Conservation (phyloP, 306 rosid genomes). For the Datisca glomerata region DNA sequence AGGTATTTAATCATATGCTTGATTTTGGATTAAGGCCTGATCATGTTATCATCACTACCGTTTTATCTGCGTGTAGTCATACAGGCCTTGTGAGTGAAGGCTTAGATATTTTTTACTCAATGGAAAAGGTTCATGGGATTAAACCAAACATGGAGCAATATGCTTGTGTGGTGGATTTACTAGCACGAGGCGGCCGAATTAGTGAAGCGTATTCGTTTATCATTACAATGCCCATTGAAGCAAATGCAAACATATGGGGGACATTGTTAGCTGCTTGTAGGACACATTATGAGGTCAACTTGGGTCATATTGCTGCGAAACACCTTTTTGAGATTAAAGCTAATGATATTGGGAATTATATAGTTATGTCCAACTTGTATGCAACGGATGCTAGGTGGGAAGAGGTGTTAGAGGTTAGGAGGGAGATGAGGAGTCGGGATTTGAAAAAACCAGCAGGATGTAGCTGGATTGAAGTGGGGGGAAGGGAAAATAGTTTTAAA, state of each 20-base stretch:
- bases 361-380: constrained; percentile 67
- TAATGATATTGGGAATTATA: constrained; percentile 59
- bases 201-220: constrained; percentile 59
- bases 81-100: constrained; percentile 71
- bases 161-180: constrained; percentile 75
- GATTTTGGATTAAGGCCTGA: constrained; percentile 55
- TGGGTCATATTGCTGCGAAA: constrained; percentile 54
- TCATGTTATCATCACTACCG: constrained; percentile 52
- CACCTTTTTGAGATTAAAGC: constrained; percentile 48
- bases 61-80: constrained; percentile 83
- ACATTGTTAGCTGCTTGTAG: constrained; percentile 73
- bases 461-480: constrained; percentile 90
- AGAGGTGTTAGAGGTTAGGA: constrained; percentile 55
- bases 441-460: constrained; percentile 76
- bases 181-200: constrained; percentile 60
- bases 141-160: constrained; percentile 80
- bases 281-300: constrained; percentile 57
- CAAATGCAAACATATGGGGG: constrained; percentile 76
- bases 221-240: constrained; percentile 46
- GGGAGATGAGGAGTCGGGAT: constrained; percentile 49
- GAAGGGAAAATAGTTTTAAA: constrained; percentile 39
- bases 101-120: constrained; percentile 54
- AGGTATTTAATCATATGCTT: constrained; percentile 50
- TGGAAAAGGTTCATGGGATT: constrained; percentile 47
- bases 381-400: constrained; percentile 87